Conservation (phyloP, 2,329 filamentous ascomycete species). For the Graphilbum ipis-grandicollis region DNA sequence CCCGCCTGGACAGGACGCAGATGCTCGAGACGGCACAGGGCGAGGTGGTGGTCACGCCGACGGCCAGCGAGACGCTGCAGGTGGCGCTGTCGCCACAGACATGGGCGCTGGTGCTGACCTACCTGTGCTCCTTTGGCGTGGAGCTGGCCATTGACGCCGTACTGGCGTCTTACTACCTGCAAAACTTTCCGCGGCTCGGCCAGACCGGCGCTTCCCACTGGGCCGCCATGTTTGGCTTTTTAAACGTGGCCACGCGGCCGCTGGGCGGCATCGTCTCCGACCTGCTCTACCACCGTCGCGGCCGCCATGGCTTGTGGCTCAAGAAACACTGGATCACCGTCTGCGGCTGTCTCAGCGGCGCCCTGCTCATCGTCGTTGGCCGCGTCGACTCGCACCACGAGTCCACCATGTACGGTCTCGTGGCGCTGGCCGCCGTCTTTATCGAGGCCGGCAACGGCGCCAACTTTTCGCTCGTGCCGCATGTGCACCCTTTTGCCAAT, state of each 20-base stretch:
- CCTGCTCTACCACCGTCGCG: constrained; percentile 23
- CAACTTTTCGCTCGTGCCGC: constrained; percentile 74
- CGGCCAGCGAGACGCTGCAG: constrained; percentile 25
- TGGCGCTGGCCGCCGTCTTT: constrained; percentile 66
- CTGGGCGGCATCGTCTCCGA: constrained; percentile 43
- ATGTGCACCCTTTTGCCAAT: constrained; percentile 71
- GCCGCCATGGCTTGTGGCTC: constrained; percentile 20
- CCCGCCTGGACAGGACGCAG: constrained; percentile 28
- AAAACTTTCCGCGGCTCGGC: constrained; percentile 38
- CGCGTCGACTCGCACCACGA: constrained; percentile 42
- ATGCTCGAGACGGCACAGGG: constrained; percentile 36
- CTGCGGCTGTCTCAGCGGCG: constrained; percentile 44
- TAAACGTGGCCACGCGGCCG: constrained; percentile 52
- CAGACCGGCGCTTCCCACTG: constrained; percentile 41
- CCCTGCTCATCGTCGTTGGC: constrained; percentile 43
- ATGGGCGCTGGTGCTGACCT: constrained; percentile 35
- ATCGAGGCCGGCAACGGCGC: constrained; percentile 72
- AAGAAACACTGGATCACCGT: constrained; percentile 42
- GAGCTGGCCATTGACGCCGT: constrained; percentile 46
- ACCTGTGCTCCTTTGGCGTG: constrained; percentile 45
- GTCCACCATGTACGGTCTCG: constrained; percentile 55
- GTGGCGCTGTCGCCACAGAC: constrained; percentile 37
- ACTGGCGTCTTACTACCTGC: constrained; percentile 39
- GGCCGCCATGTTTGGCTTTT: constrained; percentile 58
- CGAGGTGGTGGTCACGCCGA: constrained; percentile 36